Percentiles rank a stretch among this genome's conserved stretches.
phyloP scores from a whole-genome alignment of 2,329 filamentous ascomycete genomes.

The Penicillium sp. region DNA sequence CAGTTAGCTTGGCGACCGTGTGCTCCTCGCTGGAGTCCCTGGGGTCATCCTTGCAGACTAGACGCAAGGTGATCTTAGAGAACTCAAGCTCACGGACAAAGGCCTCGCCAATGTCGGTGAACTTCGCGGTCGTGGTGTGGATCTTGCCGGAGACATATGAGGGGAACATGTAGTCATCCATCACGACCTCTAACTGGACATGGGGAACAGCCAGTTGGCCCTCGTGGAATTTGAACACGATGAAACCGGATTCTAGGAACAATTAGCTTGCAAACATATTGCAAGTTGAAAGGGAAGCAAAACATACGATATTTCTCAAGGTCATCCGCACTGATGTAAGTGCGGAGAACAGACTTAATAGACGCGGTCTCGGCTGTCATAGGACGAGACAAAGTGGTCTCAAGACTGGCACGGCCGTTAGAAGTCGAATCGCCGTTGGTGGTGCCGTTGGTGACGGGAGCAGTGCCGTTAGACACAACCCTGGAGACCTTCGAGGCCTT shows the following conservation, averaged over 20 bases:
- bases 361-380: slow-evolving; percentile 46
- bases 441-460: slow-evolving; percentile 25
- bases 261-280: slow-evolving; percentile 32
- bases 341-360: slow-evolving; percentile 62
- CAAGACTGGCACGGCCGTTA: slow-evolving; percentile 33
- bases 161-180: slow-evolving; percentile 92
- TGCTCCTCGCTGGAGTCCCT: slow-evolving; percentile 66
- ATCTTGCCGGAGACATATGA: slow-evolving; percentile 79
- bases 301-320: slow-evolving; percentile 68
- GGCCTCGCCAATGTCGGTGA: slow-evolving; percentile 89
- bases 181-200: slow-evolving; percentile 77
- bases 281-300: neutral
- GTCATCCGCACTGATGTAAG: slow-evolving; percentile 74
- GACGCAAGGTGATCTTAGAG: slow-evolving; percentile 82
- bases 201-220: slow-evolving; percentile 74
- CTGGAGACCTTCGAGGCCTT: slow-evolving; percentile 25
- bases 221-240: slow-evolving; percentile 93
- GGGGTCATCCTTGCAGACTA: slow-evolving; percentile 74
- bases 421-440: slow-evolving; percentile 41
- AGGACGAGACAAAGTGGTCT: slow-evolving; percentile 36
- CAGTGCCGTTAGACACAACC: slow-evolving; percentile 16
- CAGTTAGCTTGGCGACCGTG: slow-evolving; percentile 75
- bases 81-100: slow-evolving; percentile 97
- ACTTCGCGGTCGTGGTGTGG: slow-evolving; percentile 63
- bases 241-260: slow-evolving; percentile 71